Conservation (phyloP, 2,329 filamentous ascomycete genomes). For the Colletotrichum siamense region DNA sequence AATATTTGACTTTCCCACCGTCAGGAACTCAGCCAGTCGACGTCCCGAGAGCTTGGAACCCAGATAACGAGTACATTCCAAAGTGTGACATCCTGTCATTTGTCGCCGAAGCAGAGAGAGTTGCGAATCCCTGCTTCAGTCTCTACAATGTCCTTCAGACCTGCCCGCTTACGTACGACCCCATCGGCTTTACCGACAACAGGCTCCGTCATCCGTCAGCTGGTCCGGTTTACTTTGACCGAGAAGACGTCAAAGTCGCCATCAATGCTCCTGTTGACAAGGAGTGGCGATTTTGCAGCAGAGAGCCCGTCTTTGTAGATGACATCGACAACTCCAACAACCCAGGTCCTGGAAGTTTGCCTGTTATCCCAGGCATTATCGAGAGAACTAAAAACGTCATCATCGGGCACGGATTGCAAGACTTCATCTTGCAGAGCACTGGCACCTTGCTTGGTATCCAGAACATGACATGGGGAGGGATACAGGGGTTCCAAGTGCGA, state of each 20-base stretch:
- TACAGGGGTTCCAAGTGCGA: constrained; percentile 68
- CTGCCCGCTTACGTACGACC: constrained; percentile 74
- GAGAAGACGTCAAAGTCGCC: constrained; percentile 70
- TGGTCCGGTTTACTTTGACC: constrained; percentile 72
- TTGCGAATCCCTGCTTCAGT: constrained; percentile 80
- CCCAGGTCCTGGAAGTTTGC: neutral
- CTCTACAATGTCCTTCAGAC: constrained; percentile 75
- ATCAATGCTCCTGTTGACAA: constrained; percentile 63
- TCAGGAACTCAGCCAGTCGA: constrained; percentile 59
- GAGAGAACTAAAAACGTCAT: constrained; percentile 76
- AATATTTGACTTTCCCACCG: constrained; percentile 73
- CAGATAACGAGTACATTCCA: constrained; percentile 34
- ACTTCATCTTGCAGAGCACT: constrained; percentile 71
- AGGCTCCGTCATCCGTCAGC: constrained; percentile 69
- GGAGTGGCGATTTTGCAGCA: constrained; percentile 48
- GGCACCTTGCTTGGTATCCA: constrained; percentile 76
- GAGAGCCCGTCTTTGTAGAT: constrained; percentile 40
- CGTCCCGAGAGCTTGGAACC: constrained; percentile 42
- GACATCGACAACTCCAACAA: constrained; percentile 40
- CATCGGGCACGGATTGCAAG: constrained; percentile 74
- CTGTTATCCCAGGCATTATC: constrained; percentile 71
- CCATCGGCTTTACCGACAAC: constrained; percentile 70
- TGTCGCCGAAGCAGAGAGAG: constrained; percentile 55
- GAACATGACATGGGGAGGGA: constrained; percentile 81
- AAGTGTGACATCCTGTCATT: constrained; percentile 61